A percentile compares a stretch with the other conserved stretches of the same genome.
phyloP scores from a whole-genome alignment of 176 grass and related monocot genomes.

The Oryza meridionalis region DNA sequence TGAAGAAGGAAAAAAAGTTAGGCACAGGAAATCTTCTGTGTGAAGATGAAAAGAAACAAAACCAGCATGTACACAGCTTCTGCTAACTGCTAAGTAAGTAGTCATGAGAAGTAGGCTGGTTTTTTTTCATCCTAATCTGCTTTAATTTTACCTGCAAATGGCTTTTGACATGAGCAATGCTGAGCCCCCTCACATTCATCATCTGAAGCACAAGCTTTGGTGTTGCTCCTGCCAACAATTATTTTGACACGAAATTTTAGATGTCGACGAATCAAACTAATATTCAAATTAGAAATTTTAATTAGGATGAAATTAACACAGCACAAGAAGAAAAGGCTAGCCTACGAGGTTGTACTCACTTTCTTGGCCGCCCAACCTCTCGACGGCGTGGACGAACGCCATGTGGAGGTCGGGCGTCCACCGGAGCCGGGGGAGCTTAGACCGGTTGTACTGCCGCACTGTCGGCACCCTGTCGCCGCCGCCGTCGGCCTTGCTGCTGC shows the following conservation, averaged over 20 bases:
- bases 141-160: slow-evolving; percentile 95
- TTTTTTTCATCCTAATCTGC: slow-evolving; percentile 25
- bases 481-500: slow-evolving; percentile 47
- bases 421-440: slow-evolving; percentile 80
- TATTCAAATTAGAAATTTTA: slow-evolving; percentile 8
- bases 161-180: slow-evolving; percentile 99
- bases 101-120: slow-evolving; percentile 53
- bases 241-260: neutral
- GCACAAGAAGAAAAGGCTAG: neutral
- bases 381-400: slow-evolving; percentile 86
- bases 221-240: slow-evolving; percentile 71
- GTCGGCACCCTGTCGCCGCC: slow-evolving; percentile 45
- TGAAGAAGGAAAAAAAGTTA: slow-evolving; percentile 34
- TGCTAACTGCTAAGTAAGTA: neutral
- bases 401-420: slow-evolving; percentile 97
- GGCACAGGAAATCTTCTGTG: slow-evolving; percentile 37
- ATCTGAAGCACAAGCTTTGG: slow-evolving; percentile 99
- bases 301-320: neutral
- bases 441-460: slow-evolving; percentile 90
- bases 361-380: slow-evolving; percentile 95
- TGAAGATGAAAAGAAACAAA: slow-evolving; percentile 31
- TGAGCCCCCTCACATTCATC: slow-evolving; percentile 99
- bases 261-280: neutral
- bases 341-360: slow-evolving; percentile 53
- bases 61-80: slow-evolving; percentile 19